Base-by-base conservation (phyloP, 768 basidiomycete genomes). In the Kwoniella europaea region DNA sequence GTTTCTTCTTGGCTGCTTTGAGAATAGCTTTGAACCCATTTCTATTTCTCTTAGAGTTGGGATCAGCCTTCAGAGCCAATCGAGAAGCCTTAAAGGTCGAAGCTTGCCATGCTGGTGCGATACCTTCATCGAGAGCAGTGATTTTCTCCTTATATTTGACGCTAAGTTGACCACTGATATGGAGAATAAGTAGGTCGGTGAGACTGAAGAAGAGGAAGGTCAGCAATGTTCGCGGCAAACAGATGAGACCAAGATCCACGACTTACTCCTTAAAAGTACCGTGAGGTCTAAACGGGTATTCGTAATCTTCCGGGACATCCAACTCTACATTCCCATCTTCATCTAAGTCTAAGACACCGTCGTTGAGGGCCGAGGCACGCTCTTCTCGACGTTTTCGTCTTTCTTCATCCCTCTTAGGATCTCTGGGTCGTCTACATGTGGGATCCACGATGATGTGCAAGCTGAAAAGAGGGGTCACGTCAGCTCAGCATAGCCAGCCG, bases 181-280 rank as follows among this genome's bases (percentile, higher is more conserved):
- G 89, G 35, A 92, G 85, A 4, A 88, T 86, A 4, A 91, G 84
- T 60, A 92, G 88, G 63, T 91, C 89, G 63, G 91, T 86, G 22
- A 91, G 85, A 74, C 73, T 78, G 67, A 3, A 42, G 10, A 7
- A 35, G 22, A 12, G 46, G 42, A 27, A 6, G 22, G 35, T 59
- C 50, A 60, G 44, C n/a, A 44, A 18, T 24, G 10, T 22, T 4
- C 10, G 52, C 22, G 9, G 16, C 3, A 10, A 62, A 9, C 43
- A 46, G 10, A 35, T 24, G 29, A 41, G 20, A 63, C 18, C 3
- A 22, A 41, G 35, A 46, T 52, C 4, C 1, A 41, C 16, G 22
- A 72, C 72, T 70, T 52, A 75, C 76, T 91, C 91, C 77, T 92
- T 91, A 89, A 90, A 91, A 75, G 89, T 91, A 0, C 91, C 91